phyloP scores from a whole-genome alignment of 164 flowering plant genomes.

The Vitis labrusca region DNA sequence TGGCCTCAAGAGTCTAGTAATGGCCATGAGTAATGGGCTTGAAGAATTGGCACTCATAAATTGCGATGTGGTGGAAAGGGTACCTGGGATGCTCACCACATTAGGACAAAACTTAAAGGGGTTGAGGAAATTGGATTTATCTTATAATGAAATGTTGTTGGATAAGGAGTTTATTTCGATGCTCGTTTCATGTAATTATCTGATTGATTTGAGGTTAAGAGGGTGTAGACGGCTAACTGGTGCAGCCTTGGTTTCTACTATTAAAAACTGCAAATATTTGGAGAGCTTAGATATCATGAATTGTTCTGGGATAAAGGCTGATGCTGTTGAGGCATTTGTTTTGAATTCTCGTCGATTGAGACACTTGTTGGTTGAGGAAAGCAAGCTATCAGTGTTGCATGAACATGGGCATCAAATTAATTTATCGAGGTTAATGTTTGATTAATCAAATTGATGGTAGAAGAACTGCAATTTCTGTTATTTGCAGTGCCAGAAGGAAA shows the following conservation, averaged over 20 bases:
- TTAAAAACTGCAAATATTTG: conserved; percentile 52
- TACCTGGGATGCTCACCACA: conserved; percentile 63
- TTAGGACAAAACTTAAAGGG: conserved; percentile 62
- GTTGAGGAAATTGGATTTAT: conserved; percentile 63
- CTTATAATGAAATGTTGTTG: conserved; percentile 63
- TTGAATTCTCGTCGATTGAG: conserved; percentile 39
- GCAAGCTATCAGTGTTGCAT: conserved; percentile 58
- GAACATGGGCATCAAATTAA: conserved; percentile 32
- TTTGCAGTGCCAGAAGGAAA: neutral
- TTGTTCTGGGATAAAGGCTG: conserved; percentile 47
- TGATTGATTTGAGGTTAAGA: conserved; percentile 62
- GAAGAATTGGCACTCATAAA: conserved; percentile 66
- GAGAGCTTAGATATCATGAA: conserved; percentile 44
- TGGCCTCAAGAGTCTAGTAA: conserved; percentile 47
- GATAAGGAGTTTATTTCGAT: conserved; percentile 73
- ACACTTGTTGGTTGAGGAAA: conserved; percentile 52
- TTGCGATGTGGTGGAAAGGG: conserved; percentile 75
- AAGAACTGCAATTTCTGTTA: neutral
- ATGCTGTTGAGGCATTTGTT: conserved; percentile 52
- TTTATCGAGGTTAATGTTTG: conserved; percentile 42
- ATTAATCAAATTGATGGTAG: conserved; percentile 8
- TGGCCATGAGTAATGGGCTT: conserved; percentile 35
- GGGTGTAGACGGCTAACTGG: conserved; percentile 54
- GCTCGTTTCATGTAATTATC: conserved; percentile 53
- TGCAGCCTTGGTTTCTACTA: conserved; percentile 32